phyloP scores from a whole-genome alignment of 441 rosid species.

The Codiaeum variegatum region DNA sequence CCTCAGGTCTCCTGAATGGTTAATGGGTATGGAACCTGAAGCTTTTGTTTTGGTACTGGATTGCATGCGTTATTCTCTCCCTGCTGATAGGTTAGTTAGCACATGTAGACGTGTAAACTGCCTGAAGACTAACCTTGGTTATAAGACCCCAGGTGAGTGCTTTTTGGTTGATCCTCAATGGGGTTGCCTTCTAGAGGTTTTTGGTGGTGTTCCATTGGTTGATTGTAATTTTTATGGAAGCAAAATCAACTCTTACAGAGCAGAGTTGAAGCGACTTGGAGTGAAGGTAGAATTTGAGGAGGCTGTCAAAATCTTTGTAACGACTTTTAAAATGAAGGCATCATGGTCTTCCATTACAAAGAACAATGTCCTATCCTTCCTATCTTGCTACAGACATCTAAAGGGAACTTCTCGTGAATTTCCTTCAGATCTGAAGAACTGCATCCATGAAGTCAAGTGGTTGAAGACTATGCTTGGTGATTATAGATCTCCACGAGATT shows the following conservation, averaged over 20 bases:
- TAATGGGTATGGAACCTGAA: constrained; percentile 29
- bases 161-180: constrained; percentile 50
- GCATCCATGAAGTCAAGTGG: constrained; percentile 46
- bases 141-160: constrained; percentile 45
- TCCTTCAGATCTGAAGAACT: constrained; percentile 29
- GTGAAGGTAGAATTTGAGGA: constrained; percentile 43
- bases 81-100: constrained; percentile 20
- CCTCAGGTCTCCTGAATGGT: constrained; percentile 31
- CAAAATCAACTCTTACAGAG: constrained; percentile 25
- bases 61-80: constrained; percentile 26
- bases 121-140: constrained; percentile 50
- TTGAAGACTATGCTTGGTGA: constrained; percentile 51
- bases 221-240: constrained; percentile 41
- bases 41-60: constrained; percentile 40
- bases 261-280: constrained; percentile 46
- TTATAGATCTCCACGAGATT: constrained; percentile 44
- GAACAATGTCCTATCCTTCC: constrained; percentile 32
- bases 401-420: constrained; percentile 18
- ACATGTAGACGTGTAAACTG: constrained; percentile 31
- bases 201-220: constrained; percentile 42
- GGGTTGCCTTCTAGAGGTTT: constrained; percentile 50
- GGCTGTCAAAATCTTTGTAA: constrained; percentile 38
- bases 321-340: constrained; percentile 35
- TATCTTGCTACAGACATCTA: constrained; percentile 45
- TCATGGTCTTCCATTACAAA: constrained; percentile 33